A percentile compares a stretch with the other conserved stretches of the same genome.
Conservation (phyloP, 345 rosid genomes). For the rapeseed (Brassica napus) region Da-Ae NC_063441.1:10005501-10006000, state of each 20-base stretch:
- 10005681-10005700: too few species aligned
- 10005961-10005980: slow-evolving; percentile 45
- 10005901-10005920: slow-evolving; percentile 86
- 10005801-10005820: background rate
- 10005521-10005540: background rate
- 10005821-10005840: background rate
- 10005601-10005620: too few species aligned
- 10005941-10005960: slow-evolving; percentile 70
- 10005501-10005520: background rate
- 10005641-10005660: too few species aligned
- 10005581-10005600: too few species aligned
- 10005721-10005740: too few species aligned
- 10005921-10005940: slow-evolving; percentile 70
- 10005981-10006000: slow-evolving; percentile 42
- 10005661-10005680: background rate
- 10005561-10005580: too few species aligned
- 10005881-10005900: slow-evolving; percentile 43
- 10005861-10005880: background rate
- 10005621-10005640: background rate
- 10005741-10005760: background rate
- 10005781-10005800: background rate
- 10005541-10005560: too few species aligned
- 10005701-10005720: too few species aligned
- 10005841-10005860: background rate
- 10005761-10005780: background rate